Evolutionary conservation across 179 eudicot genomes (phyloP).

Genomic region (Pouteria campechiana): DNA sequence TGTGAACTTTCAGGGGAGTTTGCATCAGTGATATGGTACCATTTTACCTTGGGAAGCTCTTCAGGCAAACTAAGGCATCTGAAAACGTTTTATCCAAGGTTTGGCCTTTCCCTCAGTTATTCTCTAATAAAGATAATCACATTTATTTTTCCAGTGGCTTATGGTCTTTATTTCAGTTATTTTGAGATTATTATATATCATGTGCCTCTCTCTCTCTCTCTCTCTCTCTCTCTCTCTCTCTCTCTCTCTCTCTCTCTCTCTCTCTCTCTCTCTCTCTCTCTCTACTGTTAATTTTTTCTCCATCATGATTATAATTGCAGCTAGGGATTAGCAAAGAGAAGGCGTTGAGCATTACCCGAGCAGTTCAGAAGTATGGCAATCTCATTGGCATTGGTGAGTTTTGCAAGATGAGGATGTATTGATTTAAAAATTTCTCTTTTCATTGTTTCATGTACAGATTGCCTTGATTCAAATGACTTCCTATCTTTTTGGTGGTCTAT

Average conservation of each 20-base stretch:
- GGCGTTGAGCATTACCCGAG: conserved; percentile 29
- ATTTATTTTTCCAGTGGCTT: too few relatives aligned
- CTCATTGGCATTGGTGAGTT: conserved; percentile 76
- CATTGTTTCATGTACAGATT: background rate
- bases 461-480: too few relatives aligned
- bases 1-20: conserved; percentile 57
- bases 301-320: conserved; percentile 26
- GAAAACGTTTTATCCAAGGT: conserved; percentile 79
- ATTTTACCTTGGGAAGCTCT: conserved; percentile 72
- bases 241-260: too few relatives aligned
- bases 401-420: too few relatives aligned
- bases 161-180: too few relatives aligned
- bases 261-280: background rate
- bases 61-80: conserved; percentile 61
- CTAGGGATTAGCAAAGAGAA: conserved; percentile 71
- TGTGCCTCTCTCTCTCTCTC: background rate
- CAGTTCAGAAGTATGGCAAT: conserved; percentile 70
- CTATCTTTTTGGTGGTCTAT: too few relatives aligned
- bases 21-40: conserved; percentile 93
- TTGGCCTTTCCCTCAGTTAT: conserved; percentile 15
- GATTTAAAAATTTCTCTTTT: too few relatives aligned
- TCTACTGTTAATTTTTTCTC: background rate
- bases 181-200: background rate
- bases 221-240: too few relatives aligned
- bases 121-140: too few relatives aligned